Evolutionary conservation across 2,329 filamentous ascomycete species (phyloP).

Genomic region (Apiospora pterosperma): DNA sequence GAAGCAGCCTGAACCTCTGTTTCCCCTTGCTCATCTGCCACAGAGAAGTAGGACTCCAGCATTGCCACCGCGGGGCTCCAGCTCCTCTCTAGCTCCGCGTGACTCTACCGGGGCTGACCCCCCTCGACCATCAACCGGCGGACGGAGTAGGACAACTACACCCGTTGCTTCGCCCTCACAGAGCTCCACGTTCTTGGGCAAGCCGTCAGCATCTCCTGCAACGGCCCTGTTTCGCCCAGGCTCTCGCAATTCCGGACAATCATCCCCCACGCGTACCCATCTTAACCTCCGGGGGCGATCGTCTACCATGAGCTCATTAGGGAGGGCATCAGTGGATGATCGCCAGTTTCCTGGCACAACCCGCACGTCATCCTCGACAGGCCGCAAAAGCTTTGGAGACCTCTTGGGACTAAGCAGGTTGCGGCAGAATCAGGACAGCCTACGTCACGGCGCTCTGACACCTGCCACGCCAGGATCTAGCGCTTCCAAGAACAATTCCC

Average conservation of each 20-base stretch:
- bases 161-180: slow-evolving; percentile 32
- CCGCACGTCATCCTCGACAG: slow-evolving; percentile 85
- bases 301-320: slow-evolving; percentile 83
- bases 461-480: slow-evolving; percentile 67
- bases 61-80: slow-evolving; percentile 31
- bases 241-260: slow-evolving; percentile 58
- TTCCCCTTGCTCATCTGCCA: slow-evolving; percentile 82
- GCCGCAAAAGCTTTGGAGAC: slow-evolving; percentile 89
- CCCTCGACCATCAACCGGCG: slow-evolving; percentile 23
- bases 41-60: slow-evolving; percentile 55
- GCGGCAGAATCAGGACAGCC: slow-evolving; percentile 75
- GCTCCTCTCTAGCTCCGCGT: slow-evolving; percentile 41
- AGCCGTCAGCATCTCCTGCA: slow-evolving; percentile 39
- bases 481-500: slow-evolving; percentile 77
- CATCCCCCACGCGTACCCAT: slow-evolving; percentile 61
- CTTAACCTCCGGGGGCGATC: slow-evolving; percentile 70
- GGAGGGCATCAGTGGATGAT: slow-evolving; percentile 68
- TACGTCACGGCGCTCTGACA: slow-evolving; percentile 65
- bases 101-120: slow-evolving; percentile 29
- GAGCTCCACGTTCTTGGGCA: slow-evolving; percentile 23
- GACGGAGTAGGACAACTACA: slow-evolving; percentile 25
- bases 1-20: slow-evolving; percentile 72
- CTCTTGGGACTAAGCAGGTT: slow-evolving; percentile 76
- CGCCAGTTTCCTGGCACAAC: slow-evolving; percentile 63
- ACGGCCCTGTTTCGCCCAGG: slow-evolving; percentile 47